Conservation (phyloP, 768 basidiomycete species). For the Pholiota conissans region DNA sequence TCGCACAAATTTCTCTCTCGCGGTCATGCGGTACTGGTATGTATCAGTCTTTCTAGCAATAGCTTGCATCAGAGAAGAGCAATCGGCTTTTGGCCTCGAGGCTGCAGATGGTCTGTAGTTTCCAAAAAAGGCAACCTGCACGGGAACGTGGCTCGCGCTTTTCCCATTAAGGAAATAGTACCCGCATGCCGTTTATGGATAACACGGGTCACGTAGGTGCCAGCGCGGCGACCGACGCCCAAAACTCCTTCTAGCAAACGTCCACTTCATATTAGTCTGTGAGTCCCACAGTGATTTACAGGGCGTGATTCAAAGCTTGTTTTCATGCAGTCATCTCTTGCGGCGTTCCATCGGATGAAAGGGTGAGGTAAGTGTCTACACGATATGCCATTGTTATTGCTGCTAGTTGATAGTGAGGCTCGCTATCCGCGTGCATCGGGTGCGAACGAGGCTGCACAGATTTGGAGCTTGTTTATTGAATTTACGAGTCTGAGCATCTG, state of each 20-base stretch:
- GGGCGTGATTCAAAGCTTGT: not conserved
- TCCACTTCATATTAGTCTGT: not conserved
- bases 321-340: not conserved
- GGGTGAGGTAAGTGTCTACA: not conserved
- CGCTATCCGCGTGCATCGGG: not conserved
- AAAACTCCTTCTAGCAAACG: not conserved
- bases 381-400: not conserved
- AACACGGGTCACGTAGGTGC: not conserved
- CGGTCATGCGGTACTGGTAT: not conserved
- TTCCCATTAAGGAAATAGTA: not conserved
- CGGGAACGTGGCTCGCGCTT: not conserved
- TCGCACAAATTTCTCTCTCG: not conserved
- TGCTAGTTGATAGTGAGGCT: not conserved
- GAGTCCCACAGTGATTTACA: not conserved
- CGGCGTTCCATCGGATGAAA: not conserved
- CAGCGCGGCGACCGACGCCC: not conserved
- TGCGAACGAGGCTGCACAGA: not conserved
- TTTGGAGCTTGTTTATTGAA: too few species aligned
- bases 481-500: too few species aligned
- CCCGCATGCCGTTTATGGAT: not conserved
- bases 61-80: not conserved
- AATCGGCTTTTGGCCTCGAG: not conserved
- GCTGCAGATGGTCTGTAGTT: not conserved
- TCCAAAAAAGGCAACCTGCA: not conserved
- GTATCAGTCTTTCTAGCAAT: not conserved